phyloP scores from a whole-genome alignment of 805 yeast species.

The Candida succiphila region DNA sequence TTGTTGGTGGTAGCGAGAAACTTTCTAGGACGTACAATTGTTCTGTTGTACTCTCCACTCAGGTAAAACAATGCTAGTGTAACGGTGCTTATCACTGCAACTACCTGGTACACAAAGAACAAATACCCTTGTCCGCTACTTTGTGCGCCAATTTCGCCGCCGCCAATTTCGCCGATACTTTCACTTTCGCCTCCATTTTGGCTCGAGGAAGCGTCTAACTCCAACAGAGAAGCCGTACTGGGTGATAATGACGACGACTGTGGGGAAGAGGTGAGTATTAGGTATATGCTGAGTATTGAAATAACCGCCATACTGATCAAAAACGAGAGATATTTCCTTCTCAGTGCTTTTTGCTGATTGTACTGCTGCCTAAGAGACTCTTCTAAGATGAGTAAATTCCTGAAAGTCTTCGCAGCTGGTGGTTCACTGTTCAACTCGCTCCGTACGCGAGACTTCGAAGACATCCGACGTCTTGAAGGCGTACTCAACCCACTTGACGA shows the following conservation, averaged over 20 bases:
- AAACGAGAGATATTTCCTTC: conserved; percentile 54
- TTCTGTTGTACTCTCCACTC: conserved; percentile 83
- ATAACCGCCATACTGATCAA: conserved; percentile 30
- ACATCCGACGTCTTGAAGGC: conserved; percentile 5
- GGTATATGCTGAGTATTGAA: conserved; percentile 25
- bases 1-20: conserved; percentile 79
- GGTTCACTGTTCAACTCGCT: conserved; percentile 10
- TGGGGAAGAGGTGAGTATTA: conserved; percentile 14
- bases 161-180: too few relatives aligned
- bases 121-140: conserved; percentile 24
- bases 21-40: conserved; percentile 72
- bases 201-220: too few relatives aligned
- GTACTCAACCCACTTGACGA: too few relatives aligned
- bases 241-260: too few relatives aligned
- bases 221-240: too few relatives aligned
- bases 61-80: conserved; percentile 71
- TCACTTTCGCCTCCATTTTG: too few relatives aligned
- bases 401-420: conserved; percentile 63
- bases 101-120: conserved; percentile 37
- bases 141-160: too few relatives aligned
- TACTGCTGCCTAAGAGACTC: conserved; percentile 80
- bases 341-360: conserved; percentile 53
- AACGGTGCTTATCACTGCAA: conserved; percentile 50
- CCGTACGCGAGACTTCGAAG: conserved; percentile 2
- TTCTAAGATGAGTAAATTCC: conserved; percentile 76